phyloP scores from a whole-genome alignment of 306 rosid genomes.

The Cucurbita moschata region DNA sequence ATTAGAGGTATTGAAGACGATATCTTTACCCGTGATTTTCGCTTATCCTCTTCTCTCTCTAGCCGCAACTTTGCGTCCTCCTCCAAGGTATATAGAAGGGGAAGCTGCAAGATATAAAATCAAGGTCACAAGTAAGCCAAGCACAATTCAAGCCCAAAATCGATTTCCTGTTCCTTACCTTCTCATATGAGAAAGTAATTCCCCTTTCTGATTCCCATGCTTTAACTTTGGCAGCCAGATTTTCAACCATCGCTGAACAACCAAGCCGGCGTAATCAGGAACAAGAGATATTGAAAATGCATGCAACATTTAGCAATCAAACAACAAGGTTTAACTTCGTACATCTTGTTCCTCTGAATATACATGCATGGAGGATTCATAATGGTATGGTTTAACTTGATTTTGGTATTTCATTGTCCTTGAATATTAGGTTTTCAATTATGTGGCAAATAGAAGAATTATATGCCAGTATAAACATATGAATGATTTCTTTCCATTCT shows the following conservation, averaged over 20 bases:
- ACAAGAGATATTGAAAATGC: neutral
- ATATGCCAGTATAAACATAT: neutral
- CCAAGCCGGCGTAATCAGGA: slow-evolving; percentile 1
- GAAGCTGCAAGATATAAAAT: slow-evolving; percentile 30
- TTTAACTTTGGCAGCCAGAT: slow-evolving; percentile 57
- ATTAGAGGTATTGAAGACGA: neutral
- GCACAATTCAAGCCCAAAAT: neutral
- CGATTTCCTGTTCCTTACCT: slow-evolving; percentile 32
- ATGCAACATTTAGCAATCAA: neutral
- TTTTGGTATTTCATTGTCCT: neutral
- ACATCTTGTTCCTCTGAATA: neutral
- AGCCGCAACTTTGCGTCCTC: slow-evolving; percentile 41
- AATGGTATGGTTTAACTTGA: neutral
- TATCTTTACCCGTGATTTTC: slow-evolving; percentile 57
- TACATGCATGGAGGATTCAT: neutral
- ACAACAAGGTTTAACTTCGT: neutral
- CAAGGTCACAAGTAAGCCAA: slow-evolving; percentile 2
- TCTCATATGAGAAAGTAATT: slow-evolving; percentile 72
- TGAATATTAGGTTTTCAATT: neutral
- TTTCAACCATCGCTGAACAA: slow-evolving; percentile 50
- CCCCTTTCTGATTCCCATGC: slow-evolving; percentile 83
- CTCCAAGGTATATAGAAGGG: slow-evolving; percentile 43
- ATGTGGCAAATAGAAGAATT: neutral
- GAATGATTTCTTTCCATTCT: neutral
- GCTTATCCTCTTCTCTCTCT: slow-evolving; percentile 69